A percentile compares a stretch with the other conserved stretches of the same genome.
Conservation (phyloP, 78 protist species). For the Dictyostelium discoideum region DNA sequence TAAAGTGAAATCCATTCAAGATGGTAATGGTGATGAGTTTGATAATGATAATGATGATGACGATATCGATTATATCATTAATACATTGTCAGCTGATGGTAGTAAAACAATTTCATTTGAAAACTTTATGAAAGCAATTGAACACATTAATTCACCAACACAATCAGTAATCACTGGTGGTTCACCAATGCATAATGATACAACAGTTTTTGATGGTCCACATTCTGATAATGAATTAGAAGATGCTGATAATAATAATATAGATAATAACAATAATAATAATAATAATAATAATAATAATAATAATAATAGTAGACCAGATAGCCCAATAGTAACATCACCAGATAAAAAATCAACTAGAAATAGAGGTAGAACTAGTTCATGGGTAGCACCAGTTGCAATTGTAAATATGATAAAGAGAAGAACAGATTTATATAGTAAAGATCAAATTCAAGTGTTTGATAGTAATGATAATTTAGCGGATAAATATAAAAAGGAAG, state of each 20-base stretch:
- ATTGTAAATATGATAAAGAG: slow-evolving; percentile 74
- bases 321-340: not conserved
- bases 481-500: slow-evolving; percentile 28
- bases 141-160: slow-evolving; percentile 61
- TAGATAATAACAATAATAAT: not conserved
- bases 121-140: slow-evolving; percentile 60
- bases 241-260: not conserved
- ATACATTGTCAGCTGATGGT: slow-evolving; percentile 15
- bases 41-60: slow-evolving; percentile 71
- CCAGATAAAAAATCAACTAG: not conserved
- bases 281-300: not conserved
- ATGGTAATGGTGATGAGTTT: not conserved
- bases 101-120: slow-evolving; percentile 46
- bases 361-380: slow-evolving; percentile 12
- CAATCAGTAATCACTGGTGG: not conserved
- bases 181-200: slow-evolving; percentile 18
- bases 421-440: slow-evolving; percentile 12
- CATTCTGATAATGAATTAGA: slow-evolving; percentile 8
- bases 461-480: slow-evolving; percentile 27
- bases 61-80: slow-evolving; percentile 60
- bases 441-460: slow-evolving; percentile 5
- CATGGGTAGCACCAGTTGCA: slow-evolving; percentile 74
- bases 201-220: not conserved
- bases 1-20: slow-evolving; percentile 38
- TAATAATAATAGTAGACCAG: not conserved